These are phyloP conservation scores for Lipomyces mesembrius DNA, from an alignment of 805 yeast species.

Conservation along the genomic window DNA sequence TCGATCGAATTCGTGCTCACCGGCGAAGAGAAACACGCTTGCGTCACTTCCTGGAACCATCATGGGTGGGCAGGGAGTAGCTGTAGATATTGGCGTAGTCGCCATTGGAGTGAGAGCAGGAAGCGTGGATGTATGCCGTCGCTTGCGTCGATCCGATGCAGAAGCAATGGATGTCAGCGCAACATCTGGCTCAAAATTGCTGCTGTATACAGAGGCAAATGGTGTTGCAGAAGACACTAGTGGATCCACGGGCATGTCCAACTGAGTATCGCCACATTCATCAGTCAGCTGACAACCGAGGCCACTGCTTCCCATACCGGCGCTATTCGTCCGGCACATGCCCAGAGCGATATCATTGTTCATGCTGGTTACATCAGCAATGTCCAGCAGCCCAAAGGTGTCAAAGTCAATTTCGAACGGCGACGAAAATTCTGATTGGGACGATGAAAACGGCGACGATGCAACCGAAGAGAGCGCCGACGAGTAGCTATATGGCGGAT, in stretches of 20 bases:
- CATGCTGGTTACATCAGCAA: neutral
- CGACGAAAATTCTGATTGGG: neutral
- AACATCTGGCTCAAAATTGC: neutral
- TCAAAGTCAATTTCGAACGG: neutral
- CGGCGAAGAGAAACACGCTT: neutral
- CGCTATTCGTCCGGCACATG: neutral
- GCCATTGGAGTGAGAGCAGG: neutral
- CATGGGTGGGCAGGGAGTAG: neutral
- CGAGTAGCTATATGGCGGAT: neutral
- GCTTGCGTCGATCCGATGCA: neutral
- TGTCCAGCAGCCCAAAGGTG: neutral
- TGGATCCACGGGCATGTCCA: neutral
- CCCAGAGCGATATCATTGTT: neutral
- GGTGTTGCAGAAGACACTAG: neutral
- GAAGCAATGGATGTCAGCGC: neutral
- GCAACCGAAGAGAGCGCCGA: neutral
- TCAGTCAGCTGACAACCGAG: neutral
- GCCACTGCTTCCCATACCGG: neutral
- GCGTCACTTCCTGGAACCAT: neutral
- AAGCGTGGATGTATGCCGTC: neutral
- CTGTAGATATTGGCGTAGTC: neutral
- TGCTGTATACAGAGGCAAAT: neutral
- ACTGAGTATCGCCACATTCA: neutral
- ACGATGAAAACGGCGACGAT: neutral
- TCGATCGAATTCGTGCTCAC: neutral